Conservation (phyloP, 2,329 filamentous ascomycete genomes). For the Aspergillus pseudoterreus region DNA sequence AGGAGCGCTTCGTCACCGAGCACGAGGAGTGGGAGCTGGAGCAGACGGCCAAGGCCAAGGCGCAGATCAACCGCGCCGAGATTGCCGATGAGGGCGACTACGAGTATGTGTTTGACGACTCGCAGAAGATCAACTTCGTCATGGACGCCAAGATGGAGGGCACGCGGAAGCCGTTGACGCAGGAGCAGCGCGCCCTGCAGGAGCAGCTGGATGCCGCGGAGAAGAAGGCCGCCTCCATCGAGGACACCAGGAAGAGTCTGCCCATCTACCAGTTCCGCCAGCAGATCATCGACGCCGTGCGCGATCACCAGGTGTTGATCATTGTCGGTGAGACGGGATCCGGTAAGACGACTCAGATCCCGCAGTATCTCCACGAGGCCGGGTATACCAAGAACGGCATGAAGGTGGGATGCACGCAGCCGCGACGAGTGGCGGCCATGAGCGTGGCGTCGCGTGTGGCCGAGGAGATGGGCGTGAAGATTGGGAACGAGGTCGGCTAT, state of each 20-base stretch:
- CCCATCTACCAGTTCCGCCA: slow-evolving; percentile 88
- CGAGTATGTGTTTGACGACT: slow-evolving; percentile 87
- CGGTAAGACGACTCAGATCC: slow-evolving; percentile 93
- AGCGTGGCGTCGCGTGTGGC: slow-evolving; percentile 94
- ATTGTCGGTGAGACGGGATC: slow-evolving; percentile 93
- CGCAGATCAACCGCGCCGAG: slow-evolving; percentile 73
- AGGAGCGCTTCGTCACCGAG: slow-evolving; percentile 87
- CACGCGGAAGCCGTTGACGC: slow-evolving; percentile 66
- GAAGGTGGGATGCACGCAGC: slow-evolving; percentile 91
- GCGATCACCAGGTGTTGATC: slow-evolving; percentile 80
- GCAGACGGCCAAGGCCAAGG: slow-evolving; percentile 80
- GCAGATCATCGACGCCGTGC: slow-evolving; percentile 80
- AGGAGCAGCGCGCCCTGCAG: slow-evolving; percentile 74
- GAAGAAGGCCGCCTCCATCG: slow-evolving; percentile 79
- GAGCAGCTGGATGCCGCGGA: slow-evolving; percentile 85
- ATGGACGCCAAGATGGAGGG: slow-evolving; percentile 70
- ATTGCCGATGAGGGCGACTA: slow-evolving; percentile 78
- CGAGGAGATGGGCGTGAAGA: slow-evolving; percentile 84
- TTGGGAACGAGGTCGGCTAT: slow-evolving; percentile 92
- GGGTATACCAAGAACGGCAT: slow-evolving; percentile 79
- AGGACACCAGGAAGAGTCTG: slow-evolving; percentile 84
- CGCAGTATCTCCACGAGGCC: slow-evolving; percentile 88
- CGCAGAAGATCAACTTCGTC: slow-evolving; percentile 81
- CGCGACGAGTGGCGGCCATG: slow-evolving; percentile 93
- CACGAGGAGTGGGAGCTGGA: slow-evolving; percentile 95